Evolutionary conservation across 306 rosid species (phyloP), one percentile per base, ranked within the genome.

Genomic region (Prunus davidiana): DNA sequence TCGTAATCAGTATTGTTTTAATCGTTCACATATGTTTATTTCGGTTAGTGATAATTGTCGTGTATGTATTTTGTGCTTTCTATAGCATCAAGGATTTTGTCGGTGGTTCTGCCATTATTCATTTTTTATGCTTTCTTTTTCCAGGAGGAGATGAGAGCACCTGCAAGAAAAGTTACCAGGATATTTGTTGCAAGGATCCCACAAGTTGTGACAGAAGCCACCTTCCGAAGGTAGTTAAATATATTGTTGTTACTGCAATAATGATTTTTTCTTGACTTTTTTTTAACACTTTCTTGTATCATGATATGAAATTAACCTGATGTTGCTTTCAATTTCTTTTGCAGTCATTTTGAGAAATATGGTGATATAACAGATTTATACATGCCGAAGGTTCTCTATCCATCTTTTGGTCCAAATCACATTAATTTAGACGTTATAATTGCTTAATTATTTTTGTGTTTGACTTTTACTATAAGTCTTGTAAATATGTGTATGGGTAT

Each of bases 101-200:
- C 3, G 16, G 41, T 18, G 47, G 12, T 46, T 6, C 32, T 46
- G 13, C 72, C 9, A 18, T 49, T 1, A 15, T 50, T 69, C 73
- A 1, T 46, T 58, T 22, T 34, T 43, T 61, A 16, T 18, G 4
- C 11, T 76, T 62, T 74, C 64, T 32, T 79, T 85, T 71, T 80
- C 22, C 83, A 92, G 99, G 99, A 96, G 91, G 99, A 96, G 84
- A 91, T 96, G 99, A 96, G 97, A 74, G 84, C 91, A 28, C 98
- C 96, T 3, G 82, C 82, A 19, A 96, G 90, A 81, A 92, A 93
- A 74, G 99, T 86, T 79, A 87, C 96, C 67, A 85, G 99, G 86
- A 96, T 96, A 52, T 96, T 96, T 86, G 98, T 96, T 43, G 98
- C 98, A 20, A 89, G 97, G 82, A 93, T 96, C 81, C 86, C 99